Evolutionary conservation across 768 basidiomycete genomes (phyloP).

Genomic region (Xerocomus spinulosus): DNA sequence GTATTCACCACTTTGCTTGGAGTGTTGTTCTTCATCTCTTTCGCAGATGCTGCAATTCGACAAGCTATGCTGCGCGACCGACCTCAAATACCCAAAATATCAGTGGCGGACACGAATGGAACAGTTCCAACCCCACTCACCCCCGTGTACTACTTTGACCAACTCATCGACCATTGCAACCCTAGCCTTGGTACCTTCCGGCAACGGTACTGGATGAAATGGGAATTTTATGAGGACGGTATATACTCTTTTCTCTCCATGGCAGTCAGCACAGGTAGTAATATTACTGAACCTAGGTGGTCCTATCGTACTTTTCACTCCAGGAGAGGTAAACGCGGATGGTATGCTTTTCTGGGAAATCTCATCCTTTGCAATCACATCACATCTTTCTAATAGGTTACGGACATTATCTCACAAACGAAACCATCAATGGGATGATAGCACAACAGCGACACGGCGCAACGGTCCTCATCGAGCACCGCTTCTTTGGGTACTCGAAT

Average conservation of each 20-base stretch:
- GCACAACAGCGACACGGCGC: conserved; percentile 63
- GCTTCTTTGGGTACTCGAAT: conserved; percentile 75
- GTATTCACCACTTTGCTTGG: conserved; percentile 3
- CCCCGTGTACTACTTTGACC: conserved; percentile 30
- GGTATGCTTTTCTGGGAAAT: conserved; percentile 14
- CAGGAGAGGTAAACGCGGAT: conserved; percentile 58
- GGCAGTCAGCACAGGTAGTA: background rate
- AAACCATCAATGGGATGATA: conserved; percentile 57
- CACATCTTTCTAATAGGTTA: conserved; percentile 20
- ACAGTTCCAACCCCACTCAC: conserved; percentile 22
- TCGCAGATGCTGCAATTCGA: conserved; percentile 18
- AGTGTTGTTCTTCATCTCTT: conserved; percentile 7
- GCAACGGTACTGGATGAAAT: conserved; percentile 70
- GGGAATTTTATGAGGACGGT: conserved; percentile 60
- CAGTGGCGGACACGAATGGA: conserved; percentile 20
- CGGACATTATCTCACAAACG: conserved; percentile 57
- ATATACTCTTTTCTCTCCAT: background rate
- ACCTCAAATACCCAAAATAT: conserved; percentile 13
- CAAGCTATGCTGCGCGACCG: conserved; percentile 19
- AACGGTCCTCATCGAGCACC: conserved; percentile 62
- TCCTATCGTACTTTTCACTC: conserved; percentile 39
- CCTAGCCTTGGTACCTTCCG: conserved; percentile 70
- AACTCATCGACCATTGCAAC: conserved; percentile 43
- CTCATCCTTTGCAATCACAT: background rate
- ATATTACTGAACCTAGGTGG: conserved; percentile 14